These are phyloP conservation scores for Didymella keratinophila DNA, from an alignment of 2,329 filamentous ascomycete species.

Conservation along the genomic window DNA sequence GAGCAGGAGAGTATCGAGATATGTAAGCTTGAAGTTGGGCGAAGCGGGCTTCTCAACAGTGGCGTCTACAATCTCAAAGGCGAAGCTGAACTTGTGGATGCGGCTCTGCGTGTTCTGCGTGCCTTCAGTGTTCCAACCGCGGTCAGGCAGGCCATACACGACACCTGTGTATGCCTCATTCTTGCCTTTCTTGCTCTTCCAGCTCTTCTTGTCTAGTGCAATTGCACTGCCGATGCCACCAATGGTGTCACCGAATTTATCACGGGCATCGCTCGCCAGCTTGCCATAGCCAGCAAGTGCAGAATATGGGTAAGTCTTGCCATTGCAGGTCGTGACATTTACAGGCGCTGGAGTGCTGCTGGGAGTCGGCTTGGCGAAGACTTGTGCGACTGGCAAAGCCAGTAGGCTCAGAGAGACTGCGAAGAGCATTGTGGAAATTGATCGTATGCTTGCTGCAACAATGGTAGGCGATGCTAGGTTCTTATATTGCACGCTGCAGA, in stretches of 20 bases:
- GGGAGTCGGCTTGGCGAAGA: conserved; percentile 29
- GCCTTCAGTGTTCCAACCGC: conserved; percentile 76
- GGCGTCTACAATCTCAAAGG: conserved; percentile 63
- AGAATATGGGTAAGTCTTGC: conserved; percentile 70
- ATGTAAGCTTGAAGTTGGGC: conserved; percentile 69
- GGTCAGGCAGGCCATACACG: conserved; percentile 70
- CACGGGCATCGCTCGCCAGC: conserved; percentile 64
- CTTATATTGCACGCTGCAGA: conserved; percentile 23
- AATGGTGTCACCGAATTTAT: conserved; percentile 74
- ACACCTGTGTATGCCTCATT: conserved; percentile 64
- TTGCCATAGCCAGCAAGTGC: conserved; percentile 72
- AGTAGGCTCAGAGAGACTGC: conserved; percentile 26
- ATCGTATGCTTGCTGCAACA: conserved; percentile 12
- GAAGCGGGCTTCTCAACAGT: conserved; percentile 61
- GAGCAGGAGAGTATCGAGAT: conserved; percentile 71
- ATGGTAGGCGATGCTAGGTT: background rate
- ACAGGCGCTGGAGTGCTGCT: conserved; percentile 21
- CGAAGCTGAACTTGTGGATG: conserved; percentile 72
- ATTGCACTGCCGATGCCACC: conserved; percentile 72
- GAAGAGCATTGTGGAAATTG: conserved; percentile 31
- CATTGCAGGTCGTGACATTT: conserved; percentile 62
- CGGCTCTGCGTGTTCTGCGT: conserved; percentile 73
- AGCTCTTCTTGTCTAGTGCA: conserved; percentile 67
- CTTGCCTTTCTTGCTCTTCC: conserved; percentile 61
- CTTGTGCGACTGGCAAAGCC: conserved; percentile 26